Evolutionary conservation across 306 rosid species (phyloP).

Genomic region (Luffa aegyptiaca): DNA sequence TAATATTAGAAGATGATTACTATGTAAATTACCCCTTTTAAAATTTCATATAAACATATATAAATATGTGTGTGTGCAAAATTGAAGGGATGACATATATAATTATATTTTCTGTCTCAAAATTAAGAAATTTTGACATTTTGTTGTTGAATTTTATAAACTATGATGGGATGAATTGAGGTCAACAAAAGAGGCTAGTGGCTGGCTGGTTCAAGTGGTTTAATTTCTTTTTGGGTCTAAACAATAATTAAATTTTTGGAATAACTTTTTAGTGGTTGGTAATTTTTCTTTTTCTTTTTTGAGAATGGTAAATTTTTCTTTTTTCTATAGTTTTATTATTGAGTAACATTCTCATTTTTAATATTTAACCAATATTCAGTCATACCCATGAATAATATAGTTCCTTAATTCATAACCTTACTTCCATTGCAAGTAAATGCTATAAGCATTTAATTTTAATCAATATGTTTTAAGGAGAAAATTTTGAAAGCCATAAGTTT

Average conservation of each 20-base stretch:
- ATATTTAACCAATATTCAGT: background rate
- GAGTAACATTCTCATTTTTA: background rate
- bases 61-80: background rate
- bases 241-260: background rate
- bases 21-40: background rate
- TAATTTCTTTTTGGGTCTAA: background rate
- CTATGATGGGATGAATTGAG: background rate
- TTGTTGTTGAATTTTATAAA: background rate
- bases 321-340: background rate
- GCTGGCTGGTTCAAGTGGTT: background rate
- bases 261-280: background rate
- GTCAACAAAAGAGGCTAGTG: conserved; percentile 24
- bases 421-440: background rate
- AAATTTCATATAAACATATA: background rate
- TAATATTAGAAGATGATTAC: no score
- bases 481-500: background rate
- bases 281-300: background rate
- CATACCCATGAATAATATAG: background rate
- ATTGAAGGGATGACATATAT: background rate
- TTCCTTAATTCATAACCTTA: background rate
- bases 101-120: background rate
- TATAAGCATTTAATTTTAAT: background rate
- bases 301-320: no score
- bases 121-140: conserved; percentile 1
- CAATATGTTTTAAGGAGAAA: background rate